Conservation (phyloP, 108 stramenopile genomes). For the Skeletonema menzelii region DNA sequence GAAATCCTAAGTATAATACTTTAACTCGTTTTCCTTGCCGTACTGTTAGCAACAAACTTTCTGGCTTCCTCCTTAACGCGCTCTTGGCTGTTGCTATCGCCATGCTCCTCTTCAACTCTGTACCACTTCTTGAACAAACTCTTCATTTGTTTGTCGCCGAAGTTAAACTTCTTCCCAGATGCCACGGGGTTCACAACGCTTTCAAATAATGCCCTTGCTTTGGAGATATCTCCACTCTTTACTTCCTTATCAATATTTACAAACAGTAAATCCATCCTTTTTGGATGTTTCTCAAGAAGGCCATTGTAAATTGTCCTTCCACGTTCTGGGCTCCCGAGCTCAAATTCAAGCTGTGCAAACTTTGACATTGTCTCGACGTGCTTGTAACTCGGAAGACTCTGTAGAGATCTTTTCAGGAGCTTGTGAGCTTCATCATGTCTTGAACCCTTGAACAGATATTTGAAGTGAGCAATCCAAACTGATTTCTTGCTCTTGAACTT, state of each 20-base stretch:
- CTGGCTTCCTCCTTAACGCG: conserved; percentile 92
- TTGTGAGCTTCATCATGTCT: conserved; percentile 84
- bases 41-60: conserved; percentile 67
- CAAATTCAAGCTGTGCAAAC: conserved; percentile 93
- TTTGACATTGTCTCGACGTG: conserved; percentile 89
- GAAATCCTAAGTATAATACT: background rate
- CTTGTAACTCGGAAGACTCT: conserved; percentile 86
- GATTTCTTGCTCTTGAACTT: conserved; percentile 90
- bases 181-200: conserved; percentile 50
- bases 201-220: conserved; percentile 82
- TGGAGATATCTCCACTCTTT: conserved; percentile 80
- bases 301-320: conserved; percentile 93
- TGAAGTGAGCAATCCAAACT: conserved; percentile 90
- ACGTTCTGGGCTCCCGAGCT: conserved; percentile 83
- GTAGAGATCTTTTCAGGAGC: conserved; percentile 82
- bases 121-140: conserved; percentile 96
- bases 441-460: conserved; percentile 67
- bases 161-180: conserved; percentile 55
- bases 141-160: conserved; percentile 95
- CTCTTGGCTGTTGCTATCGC: conserved; percentile 71
- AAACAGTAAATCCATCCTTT: conserved; percentile 92
- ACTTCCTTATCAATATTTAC: conserved; percentile 96
- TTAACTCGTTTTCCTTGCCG: background rate
- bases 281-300: conserved; percentile 82
- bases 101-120: conserved; percentile 89